Conservation (phyloP, 495 filamentous ascomycete species). For the Margaritispora aquatica region DNA sequence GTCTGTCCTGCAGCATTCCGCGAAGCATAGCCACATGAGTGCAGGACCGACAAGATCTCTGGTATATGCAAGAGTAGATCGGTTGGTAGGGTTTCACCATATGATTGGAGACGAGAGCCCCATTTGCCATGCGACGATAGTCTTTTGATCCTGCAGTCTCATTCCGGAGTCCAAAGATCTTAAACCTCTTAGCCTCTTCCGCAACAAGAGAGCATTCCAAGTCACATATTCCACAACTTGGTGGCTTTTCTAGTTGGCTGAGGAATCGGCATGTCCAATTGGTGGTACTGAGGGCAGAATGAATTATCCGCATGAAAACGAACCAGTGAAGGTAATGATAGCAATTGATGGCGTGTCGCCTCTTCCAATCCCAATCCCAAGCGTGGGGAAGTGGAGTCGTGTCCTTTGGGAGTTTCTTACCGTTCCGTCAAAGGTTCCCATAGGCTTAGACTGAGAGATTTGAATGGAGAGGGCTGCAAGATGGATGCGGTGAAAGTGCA, state of each 20-base stretch:
- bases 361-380: not conserved
- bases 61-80: slow-evolving; percentile 4
- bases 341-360: not conserved
- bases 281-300: not conserved
- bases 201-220: no score
- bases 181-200: not conserved
- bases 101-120: slow-evolving; percentile 6
- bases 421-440: slow-evolving; percentile 1
- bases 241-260: slow-evolving; percentile 16
- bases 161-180: not conserved
- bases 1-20: not conserved
- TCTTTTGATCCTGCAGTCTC: slow-evolving; percentile 14
- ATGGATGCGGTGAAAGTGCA: not conserved
- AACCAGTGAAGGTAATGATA: not conserved
- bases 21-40: slow-evolving; percentile 14
- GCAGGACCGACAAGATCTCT: slow-evolving; percentile 5
- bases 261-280: slow-evolving; percentile 15
- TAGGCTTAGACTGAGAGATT: not conserved
- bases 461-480: not conserved
- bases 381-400: slow-evolving; percentile 10
- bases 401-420: slow-evolving; percentile 1
- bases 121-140: slow-evolving; percentile 6
- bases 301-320: not conserved
- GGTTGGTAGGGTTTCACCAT: slow-evolving; percentile 4
- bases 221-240: not conserved